phyloP scores from a whole-genome alignment of 768 basidiomycete species.

The Exsudoporus frostii region DNA sequence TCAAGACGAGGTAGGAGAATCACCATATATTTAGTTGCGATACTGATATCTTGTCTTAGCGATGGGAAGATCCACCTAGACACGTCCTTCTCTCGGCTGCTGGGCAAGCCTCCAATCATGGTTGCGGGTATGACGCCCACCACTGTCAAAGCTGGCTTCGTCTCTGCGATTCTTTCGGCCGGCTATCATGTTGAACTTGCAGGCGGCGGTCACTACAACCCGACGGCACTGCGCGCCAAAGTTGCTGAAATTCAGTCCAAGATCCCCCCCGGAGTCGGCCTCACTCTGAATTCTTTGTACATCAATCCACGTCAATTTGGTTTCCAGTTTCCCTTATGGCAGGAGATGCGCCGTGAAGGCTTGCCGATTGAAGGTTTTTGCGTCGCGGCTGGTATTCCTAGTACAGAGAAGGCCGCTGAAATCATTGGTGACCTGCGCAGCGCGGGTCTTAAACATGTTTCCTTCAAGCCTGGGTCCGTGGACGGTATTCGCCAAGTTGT shows the following conservation, averaged over 20 bases:
- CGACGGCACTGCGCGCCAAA: slow-evolving; percentile 83
- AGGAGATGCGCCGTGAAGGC: slow-evolving; percentile 94
- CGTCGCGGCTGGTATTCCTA: slow-evolving; percentile 96
- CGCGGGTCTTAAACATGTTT: slow-evolving; percentile 92
- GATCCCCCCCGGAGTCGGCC: slow-evolving; percentile 83
- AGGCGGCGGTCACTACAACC: slow-evolving; percentile 96
- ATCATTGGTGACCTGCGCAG: slow-evolving; percentile 81
- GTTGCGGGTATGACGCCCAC: slow-evolving; percentile 99
- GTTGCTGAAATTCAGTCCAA: slow-evolving; percentile 87
- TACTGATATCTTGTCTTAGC: slow-evolving; percentile 36
- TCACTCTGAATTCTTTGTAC: slow-evolving; percentile 94
- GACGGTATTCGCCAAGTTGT: slow-evolving; percentile 97
- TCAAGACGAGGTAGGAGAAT: slow-evolving; percentile 75
- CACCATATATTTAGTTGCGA: not conserved
- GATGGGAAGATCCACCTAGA: slow-evolving; percentile 92
- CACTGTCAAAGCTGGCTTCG: slow-evolving; percentile 94
- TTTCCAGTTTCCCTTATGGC: slow-evolving; percentile 98
- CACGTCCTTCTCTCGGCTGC: slow-evolving; percentile 92
- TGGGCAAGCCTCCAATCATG: slow-evolving; percentile 98
- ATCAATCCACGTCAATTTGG: slow-evolving; percentile 97
- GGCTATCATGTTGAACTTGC: slow-evolving; percentile 97
- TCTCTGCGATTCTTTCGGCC: slow-evolving; percentile 86
- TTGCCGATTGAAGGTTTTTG: slow-evolving; percentile 98
- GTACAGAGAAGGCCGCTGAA: slow-evolving; percentile 94
- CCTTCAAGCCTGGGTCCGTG: slow-evolving; percentile 98